A percentile compares a stretch with the other conserved stretches of the same genome.
These are phyloP conservation scores for Aureobasidium sp. DNA, from an alignment of 2,329 filamentous ascomycete species.

Conservation along the genomic window DNA sequence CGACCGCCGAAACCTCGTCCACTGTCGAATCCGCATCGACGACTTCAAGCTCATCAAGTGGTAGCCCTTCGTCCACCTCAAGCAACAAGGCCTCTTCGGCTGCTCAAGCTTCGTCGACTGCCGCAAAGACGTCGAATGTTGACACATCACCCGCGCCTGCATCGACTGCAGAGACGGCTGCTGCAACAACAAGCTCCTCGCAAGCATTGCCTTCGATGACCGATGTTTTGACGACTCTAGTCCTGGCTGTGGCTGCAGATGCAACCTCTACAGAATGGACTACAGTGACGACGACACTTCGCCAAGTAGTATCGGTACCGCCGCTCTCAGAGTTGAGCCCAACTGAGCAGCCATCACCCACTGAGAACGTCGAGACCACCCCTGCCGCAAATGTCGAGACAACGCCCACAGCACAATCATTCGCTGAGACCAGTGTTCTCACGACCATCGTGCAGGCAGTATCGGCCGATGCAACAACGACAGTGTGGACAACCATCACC, in stretches of 20 bases:
- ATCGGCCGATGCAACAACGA: constrained; percentile 1
- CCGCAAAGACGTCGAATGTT: neutral
- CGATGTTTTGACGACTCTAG: neutral
- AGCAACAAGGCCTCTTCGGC: neutral
- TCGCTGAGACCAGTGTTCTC: neutral
- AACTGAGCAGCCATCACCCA: neutral
- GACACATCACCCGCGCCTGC: neutral
- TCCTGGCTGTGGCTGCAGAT: neutral
- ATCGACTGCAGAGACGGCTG: constrained; percentile 9
- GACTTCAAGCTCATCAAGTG: neutral
- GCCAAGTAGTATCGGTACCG: neutral
- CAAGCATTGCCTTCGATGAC: neutral
- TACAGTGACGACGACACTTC: neutral
- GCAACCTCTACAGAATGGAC: neutral
- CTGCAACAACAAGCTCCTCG: neutral
- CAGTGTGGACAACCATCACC: neutral
- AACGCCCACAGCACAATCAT: neutral
- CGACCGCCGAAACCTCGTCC: constrained; percentile 3
- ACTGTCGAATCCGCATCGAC: neutral
- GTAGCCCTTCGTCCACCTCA: neutral
- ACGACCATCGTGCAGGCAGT: neutral
- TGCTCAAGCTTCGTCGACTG: neutral
- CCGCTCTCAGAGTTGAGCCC: neutral
- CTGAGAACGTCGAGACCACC: neutral
- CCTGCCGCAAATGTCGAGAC: constrained; percentile 1